phyloP scores from a whole-genome alignment of 352 stramenopile genomes.

The Phytophthora podocarpi region DNA sequence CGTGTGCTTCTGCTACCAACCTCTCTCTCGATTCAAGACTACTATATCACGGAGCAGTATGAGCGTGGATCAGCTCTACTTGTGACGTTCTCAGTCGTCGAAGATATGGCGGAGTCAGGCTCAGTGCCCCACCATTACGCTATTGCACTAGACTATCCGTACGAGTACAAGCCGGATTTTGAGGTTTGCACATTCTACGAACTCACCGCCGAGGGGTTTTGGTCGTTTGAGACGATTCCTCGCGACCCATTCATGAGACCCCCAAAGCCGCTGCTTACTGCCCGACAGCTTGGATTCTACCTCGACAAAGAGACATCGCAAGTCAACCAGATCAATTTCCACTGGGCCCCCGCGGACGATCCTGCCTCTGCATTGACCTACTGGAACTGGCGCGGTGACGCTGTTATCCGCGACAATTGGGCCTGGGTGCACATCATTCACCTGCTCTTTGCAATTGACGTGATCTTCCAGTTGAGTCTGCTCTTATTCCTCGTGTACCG shows the following conservation, averaged over 20 bases:
- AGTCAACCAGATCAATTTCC: conserved; percentile 40
- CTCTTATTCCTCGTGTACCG: conserved; percentile 44
- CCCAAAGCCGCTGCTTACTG: conserved; percentile 34
- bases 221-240: conserved; percentile 29
- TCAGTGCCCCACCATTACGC: conserved; percentile 29
- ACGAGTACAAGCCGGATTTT: conserved; percentile 35
- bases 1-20: conserved; percentile 30
- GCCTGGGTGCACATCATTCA: conserved; percentile 57
- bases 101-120: conserved; percentile 25
- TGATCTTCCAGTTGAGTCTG: conserved; percentile 43
- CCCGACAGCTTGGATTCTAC: conserved; percentile 47
- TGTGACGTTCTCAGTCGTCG: conserved; percentile 25
- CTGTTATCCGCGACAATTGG: conserved; percentile 54
- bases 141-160: conserved; percentile 39
- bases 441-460: conserved; percentile 46
- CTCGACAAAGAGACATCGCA: conserved; percentile 45
- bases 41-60: conserved; percentile 32
- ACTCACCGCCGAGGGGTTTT: conserved; percentile 22
- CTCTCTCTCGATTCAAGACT: conserved; percentile 40
- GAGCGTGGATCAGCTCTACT: conserved; percentile 30
- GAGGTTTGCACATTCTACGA: conserved; percentile 27
- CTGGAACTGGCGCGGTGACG: conserved; percentile 35
- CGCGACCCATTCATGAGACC: conserved; percentile 23
- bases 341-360: conserved; percentile 30
- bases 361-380: conserved; percentile 15